Evolutionary conservation across 1,139 yeast genomes (phyloP).

Genomic region (Geotrichum phurueaensis): DNA sequence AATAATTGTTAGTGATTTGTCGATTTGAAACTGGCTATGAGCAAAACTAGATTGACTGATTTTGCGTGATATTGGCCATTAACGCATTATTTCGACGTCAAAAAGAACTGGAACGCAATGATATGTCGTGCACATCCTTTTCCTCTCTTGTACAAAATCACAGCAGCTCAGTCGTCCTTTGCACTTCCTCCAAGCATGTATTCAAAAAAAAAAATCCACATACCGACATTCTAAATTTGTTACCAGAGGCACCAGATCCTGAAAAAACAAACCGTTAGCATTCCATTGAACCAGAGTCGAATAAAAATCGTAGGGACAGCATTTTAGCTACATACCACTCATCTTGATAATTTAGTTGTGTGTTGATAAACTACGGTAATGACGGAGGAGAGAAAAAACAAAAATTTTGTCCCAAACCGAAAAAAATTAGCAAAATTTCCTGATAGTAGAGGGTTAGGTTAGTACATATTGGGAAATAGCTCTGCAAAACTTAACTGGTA

Average conservation of each 20-base stretch:
- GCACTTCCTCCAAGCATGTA: neutral
- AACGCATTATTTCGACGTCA: neutral
- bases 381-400: constrained; percentile 4
- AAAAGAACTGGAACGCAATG: neutral
- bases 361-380: constrained; percentile 10
- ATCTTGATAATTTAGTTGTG: constrained; percentile 9
- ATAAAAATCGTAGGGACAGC: neutral
- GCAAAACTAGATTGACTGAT: neutral
- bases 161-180: constrained; percentile 8
- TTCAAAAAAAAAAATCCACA: constrained; percentile 41
- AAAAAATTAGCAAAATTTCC: neutral
- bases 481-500: neutral
- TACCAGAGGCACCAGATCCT: constrained; percentile 85
- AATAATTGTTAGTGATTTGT: neutral
- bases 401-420: neutral
- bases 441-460: neutral
- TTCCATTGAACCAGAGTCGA: neutral
- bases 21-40: neutral
- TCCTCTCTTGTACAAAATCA: neutral
- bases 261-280: constrained; percentile 14
- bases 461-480: constrained; percentile 10
- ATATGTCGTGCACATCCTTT: neutral
- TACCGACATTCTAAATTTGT: constrained; percentile 99
- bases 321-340: constrained; percentile 11
- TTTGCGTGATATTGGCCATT: neutral